Evolutionary conservation across 768 basidiomycete genomes (phyloP), one percentile per base, ranked within the genome.

Genomic region (Agrocybe pediades): DNA sequence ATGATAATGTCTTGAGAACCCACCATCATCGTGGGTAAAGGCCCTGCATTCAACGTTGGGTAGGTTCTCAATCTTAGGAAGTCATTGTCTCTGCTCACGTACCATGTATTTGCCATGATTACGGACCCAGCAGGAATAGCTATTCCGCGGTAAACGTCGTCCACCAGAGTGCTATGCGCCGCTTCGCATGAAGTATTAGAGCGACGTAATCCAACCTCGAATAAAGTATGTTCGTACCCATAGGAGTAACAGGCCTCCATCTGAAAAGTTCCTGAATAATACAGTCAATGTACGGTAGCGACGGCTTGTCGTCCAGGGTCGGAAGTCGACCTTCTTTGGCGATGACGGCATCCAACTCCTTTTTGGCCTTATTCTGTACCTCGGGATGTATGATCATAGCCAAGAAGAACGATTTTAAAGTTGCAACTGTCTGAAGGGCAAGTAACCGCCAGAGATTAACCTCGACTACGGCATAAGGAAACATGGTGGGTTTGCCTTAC

Each of bases 61-160:
- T 30, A 30, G 15, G 15, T 30, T 30, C 29, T 7, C 29, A 15
- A 7, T 30, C n/a, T n/a, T n/a, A n/a, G n/a, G n/a, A n/a, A n/a
- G n/a, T n/a, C n/a, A n/a, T n/a, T n/a, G n/a, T n/a, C n/a, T n/a
- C n/a, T n/a, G n/a, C n/a, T n/a, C n/a, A 26, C 13, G 16, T 29
- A 44, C 50, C 50, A 51, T 41, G 50, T 25, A n/a, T 44, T 51
- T 9, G 50, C 50, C 50, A 51, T 44, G 6, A 51, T 23, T 6
- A 51, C 41, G 21, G 50, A 51, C 24, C 41, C 50, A n/a, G 50
- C 50, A 19, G 50, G 50, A 30, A 51, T 51, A 7, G 23, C 27
- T 8, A 42, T 44, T 6, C 50, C 50, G 15, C 29, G 4, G 17
- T 44, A 51, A 16, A 44, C 41, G n/a, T 51, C 50, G 13, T 51